A percentile compares a stretch with the other conserved stretches of the same genome.
Evolutionary conservation across 1,284 basidiomycete genomes (phyloP).

Genomic region (Papiliotrema fonsecae): DNA sequence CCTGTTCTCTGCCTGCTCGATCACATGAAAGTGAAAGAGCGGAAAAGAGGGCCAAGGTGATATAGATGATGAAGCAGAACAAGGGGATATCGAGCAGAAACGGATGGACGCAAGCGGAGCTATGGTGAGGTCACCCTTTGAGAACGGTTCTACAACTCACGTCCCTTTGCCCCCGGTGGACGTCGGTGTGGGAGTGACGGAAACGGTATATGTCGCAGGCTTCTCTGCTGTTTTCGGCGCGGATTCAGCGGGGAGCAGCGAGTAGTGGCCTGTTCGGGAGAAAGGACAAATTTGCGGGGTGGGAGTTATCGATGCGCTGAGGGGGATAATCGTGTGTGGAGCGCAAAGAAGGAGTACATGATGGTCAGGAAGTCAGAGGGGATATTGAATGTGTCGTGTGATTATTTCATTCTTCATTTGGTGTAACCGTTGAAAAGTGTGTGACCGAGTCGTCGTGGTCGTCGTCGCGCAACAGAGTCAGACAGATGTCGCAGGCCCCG

Average conservation of each 20-base stretch:
- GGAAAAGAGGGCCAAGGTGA: not conserved
- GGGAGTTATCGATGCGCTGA: conserved; percentile 15
- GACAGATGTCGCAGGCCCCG: too few relatives aligned
- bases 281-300: conserved; percentile 20
- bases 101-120: not conserved
- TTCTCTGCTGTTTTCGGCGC: conserved; percentile 3
- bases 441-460: not conserved
- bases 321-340: not conserved
- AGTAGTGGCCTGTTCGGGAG: conserved; percentile 19
- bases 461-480: not conserved
- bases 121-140: not conserved
- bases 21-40: not conserved
- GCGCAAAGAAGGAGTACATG: not conserved
- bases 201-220: conserved; percentile 6
- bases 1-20: not conserved
- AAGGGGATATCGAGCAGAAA: not conserved
- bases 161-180: not conserved
- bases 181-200: conserved; percentile 9
- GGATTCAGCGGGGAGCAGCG: conserved; percentile 4
- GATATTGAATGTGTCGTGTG: not conserved
- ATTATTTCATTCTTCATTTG: not conserved
- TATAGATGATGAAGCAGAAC: not conserved
- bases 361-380: not conserved
- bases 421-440: not conserved
- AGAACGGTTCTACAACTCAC: conserved; percentile 6